Percentiles rank a stretch among this genome's conserved stretches.
Evolutionary conservation across 129 eudicot genomes (phyloP).

Genomic region (Kitagawia praeruptora): DNA sequence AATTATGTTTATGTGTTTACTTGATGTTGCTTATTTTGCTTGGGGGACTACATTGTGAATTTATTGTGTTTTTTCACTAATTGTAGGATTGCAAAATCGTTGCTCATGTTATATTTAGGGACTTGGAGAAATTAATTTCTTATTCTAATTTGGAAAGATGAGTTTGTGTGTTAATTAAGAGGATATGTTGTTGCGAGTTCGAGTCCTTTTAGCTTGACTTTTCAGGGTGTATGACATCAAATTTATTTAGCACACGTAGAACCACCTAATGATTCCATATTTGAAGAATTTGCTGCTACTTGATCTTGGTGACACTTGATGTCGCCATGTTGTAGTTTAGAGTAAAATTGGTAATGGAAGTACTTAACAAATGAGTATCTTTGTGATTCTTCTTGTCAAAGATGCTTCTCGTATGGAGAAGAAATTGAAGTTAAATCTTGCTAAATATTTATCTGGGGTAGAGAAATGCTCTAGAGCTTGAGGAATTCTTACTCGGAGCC

Average conservation of each 20-base stretch:
- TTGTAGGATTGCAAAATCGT: background rate
- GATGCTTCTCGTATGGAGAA: background rate
- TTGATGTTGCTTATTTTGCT: background rate
- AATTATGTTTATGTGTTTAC: background rate
- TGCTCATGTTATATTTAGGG: background rate
- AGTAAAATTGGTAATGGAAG: background rate
- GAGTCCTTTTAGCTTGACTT: background rate
- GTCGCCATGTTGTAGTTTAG: background rate
- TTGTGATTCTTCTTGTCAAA: background rate
- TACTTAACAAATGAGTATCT: background rate
- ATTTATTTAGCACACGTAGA: background rate
- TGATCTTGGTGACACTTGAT: background rate
- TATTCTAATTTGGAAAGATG: background rate
- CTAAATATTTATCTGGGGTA: background rate
- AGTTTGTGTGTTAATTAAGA: background rate
- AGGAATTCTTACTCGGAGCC: background rate
- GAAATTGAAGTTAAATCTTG: background rate
- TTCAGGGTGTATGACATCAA: background rate
- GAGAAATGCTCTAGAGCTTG: background rate
- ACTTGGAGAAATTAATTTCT: background rate
- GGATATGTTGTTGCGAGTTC: background rate
- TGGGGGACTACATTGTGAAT: background rate
- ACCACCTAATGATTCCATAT: background rate
- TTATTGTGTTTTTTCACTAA: background rate
- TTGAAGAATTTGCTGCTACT: background rate